These are phyloP conservation scores for Passiflora organensis DNA, from an alignment of 345 rosid genomes.

Conservation along the genomic window DNA sequence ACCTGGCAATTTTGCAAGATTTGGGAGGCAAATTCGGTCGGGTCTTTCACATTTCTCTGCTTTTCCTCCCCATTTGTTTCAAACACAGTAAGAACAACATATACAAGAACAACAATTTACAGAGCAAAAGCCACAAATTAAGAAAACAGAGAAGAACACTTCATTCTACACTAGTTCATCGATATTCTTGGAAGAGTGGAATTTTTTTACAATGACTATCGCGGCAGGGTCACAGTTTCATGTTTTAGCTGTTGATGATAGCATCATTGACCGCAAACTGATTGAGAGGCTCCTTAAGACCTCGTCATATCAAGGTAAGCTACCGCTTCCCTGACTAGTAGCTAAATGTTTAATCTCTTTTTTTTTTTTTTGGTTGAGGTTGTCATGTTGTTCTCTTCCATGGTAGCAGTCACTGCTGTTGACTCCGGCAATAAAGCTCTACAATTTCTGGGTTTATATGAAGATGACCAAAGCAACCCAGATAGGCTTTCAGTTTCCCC, in stretches of 20 bases:
- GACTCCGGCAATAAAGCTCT: constrained; percentile 74
- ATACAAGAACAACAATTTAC: not conserved
- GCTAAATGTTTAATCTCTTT: not conserved
- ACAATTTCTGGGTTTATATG: constrained; percentile 55
- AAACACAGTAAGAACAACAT: not conserved
- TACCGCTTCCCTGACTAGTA: not conserved
- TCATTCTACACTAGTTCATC: no score
- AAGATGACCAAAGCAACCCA: constrained; percentile 26
- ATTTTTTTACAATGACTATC: constrained; percentile 41
- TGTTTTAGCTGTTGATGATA: constrained; percentile 51
- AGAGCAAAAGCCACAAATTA: constrained; percentile 5
- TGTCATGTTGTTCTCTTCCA: not conserved
- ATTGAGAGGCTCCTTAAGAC: constrained; percentile 46
- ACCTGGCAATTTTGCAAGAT: constrained; percentile 37
- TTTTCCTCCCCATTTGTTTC: not conserved
- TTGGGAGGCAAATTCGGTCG: constrained; percentile 42
- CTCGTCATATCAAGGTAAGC: constrained; percentile 44
- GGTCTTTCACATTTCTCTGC: constrained; percentile 26
- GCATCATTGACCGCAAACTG: constrained; percentile 40
- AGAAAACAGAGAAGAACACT: no score
- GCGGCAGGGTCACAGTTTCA: constrained; percentile 40
- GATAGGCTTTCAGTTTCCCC: constrained; percentile 25
- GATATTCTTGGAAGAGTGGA: no score
- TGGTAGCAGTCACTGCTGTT: constrained; percentile 55
- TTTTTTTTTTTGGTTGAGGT: not conserved